These are phyloP conservation scores for Cryomyces minteri DNA, from an alignment of 495 filamentous ascomycete genomes.

Conservation along the genomic window DNA sequence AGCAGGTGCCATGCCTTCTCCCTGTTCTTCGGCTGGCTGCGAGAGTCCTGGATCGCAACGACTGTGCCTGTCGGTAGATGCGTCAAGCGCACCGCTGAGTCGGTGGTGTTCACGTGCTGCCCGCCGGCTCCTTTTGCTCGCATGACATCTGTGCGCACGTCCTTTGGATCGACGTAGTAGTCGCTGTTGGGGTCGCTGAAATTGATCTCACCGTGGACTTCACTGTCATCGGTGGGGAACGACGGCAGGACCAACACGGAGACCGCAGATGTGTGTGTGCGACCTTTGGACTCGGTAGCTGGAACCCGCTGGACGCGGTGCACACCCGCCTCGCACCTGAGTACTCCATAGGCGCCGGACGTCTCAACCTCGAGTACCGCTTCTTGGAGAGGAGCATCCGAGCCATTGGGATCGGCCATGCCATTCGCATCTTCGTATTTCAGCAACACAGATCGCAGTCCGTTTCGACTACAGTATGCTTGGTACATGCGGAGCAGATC, in stretches of 20 bases:
- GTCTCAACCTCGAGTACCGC: slow-evolving; percentile 73
- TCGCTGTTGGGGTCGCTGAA: slow-evolving; percentile 73
- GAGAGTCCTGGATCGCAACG: slow-evolving; percentile 79
- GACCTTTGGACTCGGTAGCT: slow-evolving; percentile 70
- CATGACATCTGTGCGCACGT: slow-evolving; percentile 82
- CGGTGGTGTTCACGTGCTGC: slow-evolving; percentile 96
- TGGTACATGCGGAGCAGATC: slow-evolving; percentile 84
- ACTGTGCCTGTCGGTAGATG: slow-evolving; percentile 75
- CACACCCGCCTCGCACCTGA: slow-evolving; percentile 80
- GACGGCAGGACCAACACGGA: slow-evolving; percentile 80
- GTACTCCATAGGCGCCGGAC: slow-evolving; percentile 54
- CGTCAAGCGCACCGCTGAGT: slow-evolving; percentile 84
- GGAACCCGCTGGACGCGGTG: slow-evolving; percentile 90
- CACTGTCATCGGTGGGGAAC: slow-evolving; percentile 37
- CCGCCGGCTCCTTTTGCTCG: slow-evolving; percentile 80
- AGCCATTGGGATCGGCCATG: slow-evolving; percentile 15
- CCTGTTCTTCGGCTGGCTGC: slow-evolving; percentile 81
- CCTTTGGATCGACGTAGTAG: slow-evolving; percentile 72
- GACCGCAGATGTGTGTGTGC: slow-evolving; percentile 84
- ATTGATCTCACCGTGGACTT: slow-evolving; percentile 32
- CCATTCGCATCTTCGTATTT: slow-evolving; percentile 35
- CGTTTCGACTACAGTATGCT: slow-evolving; percentile 47
- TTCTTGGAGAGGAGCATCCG: slow-evolving; percentile 51
- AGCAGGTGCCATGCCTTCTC: slow-evolving; percentile 72
- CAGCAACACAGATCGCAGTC: slow-evolving; percentile 36